Conservation (phyloP, 1,139 yeast genomes). For the Zygoascus sp. region DNA sequence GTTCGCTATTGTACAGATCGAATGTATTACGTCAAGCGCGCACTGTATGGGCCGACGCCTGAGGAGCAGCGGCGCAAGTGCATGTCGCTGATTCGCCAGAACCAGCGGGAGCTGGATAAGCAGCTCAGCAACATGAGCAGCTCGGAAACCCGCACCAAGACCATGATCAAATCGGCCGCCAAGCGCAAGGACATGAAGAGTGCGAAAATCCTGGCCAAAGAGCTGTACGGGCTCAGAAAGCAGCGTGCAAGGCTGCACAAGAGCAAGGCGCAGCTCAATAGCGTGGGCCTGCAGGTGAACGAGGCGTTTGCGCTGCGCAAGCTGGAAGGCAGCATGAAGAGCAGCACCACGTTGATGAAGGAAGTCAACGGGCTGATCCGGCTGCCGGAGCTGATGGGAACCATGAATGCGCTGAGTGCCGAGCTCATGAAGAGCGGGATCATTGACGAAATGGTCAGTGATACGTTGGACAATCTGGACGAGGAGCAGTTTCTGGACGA, state of each 20-base stretch:
- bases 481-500: constrained; percentile 66
- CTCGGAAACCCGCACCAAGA: constrained; percentile 59
- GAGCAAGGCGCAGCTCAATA: constrained; percentile 80
- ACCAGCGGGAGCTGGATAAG: constrained; percentile 77
- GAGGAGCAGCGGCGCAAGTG: constrained; percentile 89
- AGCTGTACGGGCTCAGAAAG: constrained; percentile 66
- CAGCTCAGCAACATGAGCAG: constrained; percentile 59
- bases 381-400: constrained; percentile 74
- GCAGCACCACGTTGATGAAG: constrained; percentile 78
- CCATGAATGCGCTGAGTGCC: constrained; percentile 82
- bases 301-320: constrained; percentile 88
- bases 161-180: constrained; percentile 69
- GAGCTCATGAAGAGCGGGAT: constrained; percentile 83
- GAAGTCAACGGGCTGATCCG: constrained; percentile 78
- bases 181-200: constrained; percentile 70
- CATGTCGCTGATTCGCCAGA: constrained; percentile 74
- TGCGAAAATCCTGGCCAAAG: constrained; percentile 77
- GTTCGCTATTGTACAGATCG: no score
- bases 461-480: constrained; percentile 67
- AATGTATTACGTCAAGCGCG: constrained; percentile 57
- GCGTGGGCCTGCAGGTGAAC: constrained; percentile 81
- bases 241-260: constrained; percentile 71
- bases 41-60: constrained; percentile 95
- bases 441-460: constrained; percentile 93
- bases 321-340: constrained; percentile 74